Base-by-base conservation (phyloP, 1,284 basidiomycete species). In the Neolentinus lepideus region DNA sequence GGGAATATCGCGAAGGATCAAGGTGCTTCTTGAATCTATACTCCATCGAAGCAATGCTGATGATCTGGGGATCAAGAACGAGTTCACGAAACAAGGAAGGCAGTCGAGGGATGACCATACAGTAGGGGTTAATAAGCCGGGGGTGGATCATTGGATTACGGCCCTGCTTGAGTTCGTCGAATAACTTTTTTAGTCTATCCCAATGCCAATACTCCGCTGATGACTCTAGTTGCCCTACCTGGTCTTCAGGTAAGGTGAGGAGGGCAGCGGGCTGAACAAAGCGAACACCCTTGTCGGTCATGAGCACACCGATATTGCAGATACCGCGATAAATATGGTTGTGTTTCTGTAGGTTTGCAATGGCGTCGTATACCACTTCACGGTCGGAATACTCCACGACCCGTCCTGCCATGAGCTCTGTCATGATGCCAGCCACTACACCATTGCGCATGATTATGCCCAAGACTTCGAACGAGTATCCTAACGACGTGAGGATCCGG, bases 301-400 rank as follows among this genome's bases (percentile, higher is more conserved):
- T 64, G 54, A 64, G 65, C 43, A 74, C 67, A 29, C 66, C 62
- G 59, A 33, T n/a, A 59, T 51, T 43, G 56, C 58, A 35, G 36
- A 70, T 59, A 1, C 53, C 57, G 38, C 45, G 55, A 46, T 70
- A 67, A 26, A 71, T 56, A 22, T 73, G 53, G 12, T 69, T 69
- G 3, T 67, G 67, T 25, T 61, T 65, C 58, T 77, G 70, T 11
- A 81, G 63, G 47, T 68, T 67, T 2, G 73, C 61, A 6, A 78
- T 57, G 1, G 77, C 72, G 12, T 71, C 69, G 52, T 73, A 76
- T 21, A 80, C 68, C 48, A 71, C 64, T 4, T 63, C 52, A n/a
- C 71, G 67, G 62, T 81, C 80, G 11, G 64, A 60, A 22, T 63
- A 61, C 48, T 68, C 19, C 14, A 36, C 35, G 14, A 24, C 22